Conservation (phyloP, 1,284 basidiomycete species). For the Peniophora sp. region DNA sequence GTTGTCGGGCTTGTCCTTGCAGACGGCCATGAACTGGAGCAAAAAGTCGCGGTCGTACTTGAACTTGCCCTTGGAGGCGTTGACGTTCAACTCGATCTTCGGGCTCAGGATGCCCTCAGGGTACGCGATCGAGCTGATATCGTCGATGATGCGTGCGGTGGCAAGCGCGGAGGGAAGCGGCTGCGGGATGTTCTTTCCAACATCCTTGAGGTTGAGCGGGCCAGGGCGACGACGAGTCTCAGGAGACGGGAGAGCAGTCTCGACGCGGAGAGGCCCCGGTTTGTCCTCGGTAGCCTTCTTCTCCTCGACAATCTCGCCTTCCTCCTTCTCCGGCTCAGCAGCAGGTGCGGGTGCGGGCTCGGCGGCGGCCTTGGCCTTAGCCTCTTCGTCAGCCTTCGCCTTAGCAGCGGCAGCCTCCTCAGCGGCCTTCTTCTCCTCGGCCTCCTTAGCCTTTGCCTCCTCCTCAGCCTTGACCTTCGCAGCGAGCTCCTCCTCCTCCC, state of each 20-base stretch:
- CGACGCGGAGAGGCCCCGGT: conserved; percentile 46
- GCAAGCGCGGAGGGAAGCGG: conserved; percentile 62
- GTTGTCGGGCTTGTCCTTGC: conserved; percentile 89
- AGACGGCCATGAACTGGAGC: conserved; percentile 93
- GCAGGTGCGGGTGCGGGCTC: conserved; percentile 15
- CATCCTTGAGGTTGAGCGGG: conserved; percentile 57
- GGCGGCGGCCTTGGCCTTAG: conserved; percentile 17
- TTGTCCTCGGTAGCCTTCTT: conserved; percentile 30
- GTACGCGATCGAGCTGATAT: conserved; percentile 76
- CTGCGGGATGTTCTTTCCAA: conserved; percentile 30
- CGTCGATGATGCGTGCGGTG: conserved; percentile 76
- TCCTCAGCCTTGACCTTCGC: conserved; percentile 22
- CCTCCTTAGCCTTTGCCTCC: conserved; percentile 20
- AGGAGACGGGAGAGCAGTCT: conserved; percentile 37
- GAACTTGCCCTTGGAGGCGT: conserved; percentile 86
- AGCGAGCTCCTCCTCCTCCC: conserved; percentile 28
- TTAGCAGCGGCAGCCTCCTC: conserved; percentile 25
- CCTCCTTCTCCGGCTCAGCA: conserved; percentile 17
- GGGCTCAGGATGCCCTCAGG: conserved; percentile 84
- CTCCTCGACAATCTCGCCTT: conserved; percentile 30
- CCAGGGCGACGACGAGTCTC: conserved; percentile 51
- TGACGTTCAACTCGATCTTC: conserved; percentile 77
- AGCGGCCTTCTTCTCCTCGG: conserved; percentile 19
- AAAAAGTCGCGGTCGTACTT: conserved; percentile 98
- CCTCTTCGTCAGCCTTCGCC: conserved; percentile 29